A percentile compares a stretch with the other conserved stretches of the same genome.
phyloP scores from a whole-genome alignment of 1,284 basidiomycete species.

The Apiotrichum gracile region DNA sequence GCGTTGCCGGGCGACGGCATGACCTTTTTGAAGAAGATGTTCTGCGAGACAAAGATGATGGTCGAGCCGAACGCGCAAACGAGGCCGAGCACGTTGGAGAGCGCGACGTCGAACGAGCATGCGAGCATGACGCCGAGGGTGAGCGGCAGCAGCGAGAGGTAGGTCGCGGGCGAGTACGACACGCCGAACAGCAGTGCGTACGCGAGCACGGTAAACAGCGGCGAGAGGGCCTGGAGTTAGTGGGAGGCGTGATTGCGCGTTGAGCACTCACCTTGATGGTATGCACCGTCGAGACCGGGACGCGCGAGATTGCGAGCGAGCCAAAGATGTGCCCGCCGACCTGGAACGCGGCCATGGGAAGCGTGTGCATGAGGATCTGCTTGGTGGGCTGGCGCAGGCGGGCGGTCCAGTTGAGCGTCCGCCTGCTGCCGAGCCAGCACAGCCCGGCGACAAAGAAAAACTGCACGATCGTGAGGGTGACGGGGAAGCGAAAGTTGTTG shows the following conservation, averaged over 20 bases:
- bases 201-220: conserved; percentile 90
- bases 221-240: conserved; percentile 73
- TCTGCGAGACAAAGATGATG: conserved; percentile 92
- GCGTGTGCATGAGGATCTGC: conserved; percentile 67
- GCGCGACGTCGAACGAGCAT: conserved; percentile 84
- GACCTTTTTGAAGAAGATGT: conserved; percentile 99
- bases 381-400: conserved; percentile 63
- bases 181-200: conserved; percentile 90
- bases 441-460: conserved; percentile 88
- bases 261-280: conserved; percentile 80
- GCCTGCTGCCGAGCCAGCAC: conserved; percentile 72
- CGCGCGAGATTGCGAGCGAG: conserved; percentile 90
- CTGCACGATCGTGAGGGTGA: conserved; percentile 84
- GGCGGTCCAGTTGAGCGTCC: conserved; percentile 52
- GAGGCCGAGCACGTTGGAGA: conserved; percentile 73
- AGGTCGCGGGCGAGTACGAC: conserved; percentile 84
- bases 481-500: conserved; percentile 46
- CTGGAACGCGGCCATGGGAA: conserved; percentile 87
- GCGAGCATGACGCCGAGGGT: conserved; percentile 96
- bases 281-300: conserved; percentile 95
- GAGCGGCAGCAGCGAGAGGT: conserved; percentile 87
- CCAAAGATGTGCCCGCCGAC: conserved; percentile 96
- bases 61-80: conserved; percentile 91
- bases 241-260: neutral
- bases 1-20: conserved; percentile 60